Percentiles rank a stretch among this genome's conserved stretches.
Evolutionary conservation across 108 stramenopile genomes (phyloP).

Genomic region (Stephanodiscus minutulus): DNA sequence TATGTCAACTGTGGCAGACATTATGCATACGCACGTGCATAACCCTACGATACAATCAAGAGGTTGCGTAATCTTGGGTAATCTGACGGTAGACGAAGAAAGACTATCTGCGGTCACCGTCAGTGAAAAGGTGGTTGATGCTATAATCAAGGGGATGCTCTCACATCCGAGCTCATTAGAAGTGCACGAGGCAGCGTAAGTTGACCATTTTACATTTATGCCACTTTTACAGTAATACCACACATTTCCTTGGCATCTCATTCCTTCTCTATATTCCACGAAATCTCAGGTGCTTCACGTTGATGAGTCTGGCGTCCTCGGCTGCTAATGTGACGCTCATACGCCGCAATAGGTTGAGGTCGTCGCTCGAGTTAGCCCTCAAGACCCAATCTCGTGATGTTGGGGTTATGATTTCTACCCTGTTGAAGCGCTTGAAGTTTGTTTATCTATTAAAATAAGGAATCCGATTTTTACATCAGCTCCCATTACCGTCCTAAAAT

Average conservation of each 20-base stretch:
- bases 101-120: conserved; percentile 20
- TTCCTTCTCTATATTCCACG: neutral
- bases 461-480: no score
- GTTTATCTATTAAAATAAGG: neutral
- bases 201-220: neutral
- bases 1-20: conserved; percentile 20
- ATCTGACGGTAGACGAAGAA: conserved; percentile 27
- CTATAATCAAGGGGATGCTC: conserved; percentile 19
- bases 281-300: conserved; percentile 17
- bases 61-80: no score
- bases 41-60: conserved; percentile 44
- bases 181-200: conserved; percentile 37
- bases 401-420: neutral
- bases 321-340: conserved; percentile 6
- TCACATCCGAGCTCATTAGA: conserved; percentile 21
- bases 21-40: conserved; percentile 20
- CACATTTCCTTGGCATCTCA: neutral
- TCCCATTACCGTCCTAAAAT: neutral
- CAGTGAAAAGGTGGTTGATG: conserved; percentile 23
- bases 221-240: neutral
- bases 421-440: conserved; percentile 1
- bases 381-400: neutral
- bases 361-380: conserved; percentile 2
- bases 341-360: neutral
- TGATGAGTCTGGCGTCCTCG: conserved; percentile 10